Evolutionary conservation across 257 asterid species (phyloP), one percentile per base, ranked within the genome.

Genomic region (Solanum pennellii): DNA sequence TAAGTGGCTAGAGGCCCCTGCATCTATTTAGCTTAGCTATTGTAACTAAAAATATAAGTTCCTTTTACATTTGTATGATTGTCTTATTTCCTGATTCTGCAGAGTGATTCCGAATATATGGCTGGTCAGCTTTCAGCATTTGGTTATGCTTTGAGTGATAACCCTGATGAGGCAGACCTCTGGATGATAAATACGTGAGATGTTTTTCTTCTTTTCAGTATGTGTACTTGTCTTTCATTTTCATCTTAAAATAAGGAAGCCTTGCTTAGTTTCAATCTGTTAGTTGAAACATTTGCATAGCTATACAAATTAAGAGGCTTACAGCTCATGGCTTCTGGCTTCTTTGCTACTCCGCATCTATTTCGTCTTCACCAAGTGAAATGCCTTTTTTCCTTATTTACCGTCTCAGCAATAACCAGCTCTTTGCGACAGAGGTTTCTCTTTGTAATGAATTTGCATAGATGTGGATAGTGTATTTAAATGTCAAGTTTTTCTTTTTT

Each of bases 51-150:
- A 75, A 74, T 35, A 14, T 86, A 20, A 71, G 65, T 42, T 52
- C n/a, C 27, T 16, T 80, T 89, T 85, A 56, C 85, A 62, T 60
- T 86, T 83, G 82, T 84, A 62, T 89, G 66, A 80, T 80, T 47
- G 25, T 80, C 27, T 80, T 72, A 71, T 42, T 33, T 86, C 47
- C 56, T 77, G 62, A 27, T 77, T 76, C 74, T 87, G 86, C 96
- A 97, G 98, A 97, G 99, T 88, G 99, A 97, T 91, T 94, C 98
- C 60, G 99, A 97, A 91, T 97, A 95, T 90, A 97, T 97, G 99
- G 99, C 99, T 13, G 99, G 99, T 16, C 99, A 95, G 91, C 99
- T 97, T 87, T 93, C 99, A 86, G 97, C 99, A 59, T 97, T 94
- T 93, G 99, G 99, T 75, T 97, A 97, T 93, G 92, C 91, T 90